phyloP scores from a whole-genome alignment of 371 early-diverging fungal species.

The Sporodiniella umbellata region DNA sequence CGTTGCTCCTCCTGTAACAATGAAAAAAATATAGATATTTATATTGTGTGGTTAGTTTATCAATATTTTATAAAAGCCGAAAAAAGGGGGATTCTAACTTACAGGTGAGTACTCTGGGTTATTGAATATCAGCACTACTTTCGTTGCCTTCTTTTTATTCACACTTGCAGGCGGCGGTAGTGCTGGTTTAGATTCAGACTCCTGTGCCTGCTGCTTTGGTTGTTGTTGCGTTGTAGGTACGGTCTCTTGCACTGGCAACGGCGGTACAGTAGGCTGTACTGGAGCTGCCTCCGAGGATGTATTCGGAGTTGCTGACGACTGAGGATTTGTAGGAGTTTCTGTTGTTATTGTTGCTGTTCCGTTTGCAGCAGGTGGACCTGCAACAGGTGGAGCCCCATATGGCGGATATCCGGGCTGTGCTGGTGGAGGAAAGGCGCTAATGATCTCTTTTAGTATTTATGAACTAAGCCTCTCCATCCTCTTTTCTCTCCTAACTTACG shows the following conservation, averaged over 20 bases:
- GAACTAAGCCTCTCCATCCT: not conserved
- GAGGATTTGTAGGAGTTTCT: not conserved
- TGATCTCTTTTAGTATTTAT: not conserved
- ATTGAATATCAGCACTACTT: slow-evolving; percentile 36
- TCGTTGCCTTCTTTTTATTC: slow-evolving; percentile 39
- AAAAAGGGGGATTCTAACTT: slow-evolving; percentile 7
- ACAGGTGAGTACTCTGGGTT: slow-evolving; percentile 41
- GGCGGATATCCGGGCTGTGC: slow-evolving; percentile 6
- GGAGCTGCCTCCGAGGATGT: not conserved
- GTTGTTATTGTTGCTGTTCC: not conserved
- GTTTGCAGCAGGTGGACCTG: not conserved
- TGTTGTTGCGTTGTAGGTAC: slow-evolving; percentile 64
- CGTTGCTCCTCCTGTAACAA: slow-evolving; percentile 26
- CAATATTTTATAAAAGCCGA: not conserved
- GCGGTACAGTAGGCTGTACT: not conserved
- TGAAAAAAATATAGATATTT: too few relatives aligned
- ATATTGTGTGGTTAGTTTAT: not conserved
- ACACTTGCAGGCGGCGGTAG: slow-evolving; percentile 19
- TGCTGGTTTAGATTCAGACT: not conserved
- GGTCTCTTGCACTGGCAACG: slow-evolving; percentile 10
- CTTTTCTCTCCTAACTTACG: slow-evolving; percentile 25
- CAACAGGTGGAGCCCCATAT: slow-evolving; percentile 1
- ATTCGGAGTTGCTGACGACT: not conserved
- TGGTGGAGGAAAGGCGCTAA: not conserved
- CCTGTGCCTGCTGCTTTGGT: not conserved